Conservation (phyloP, 768 basidiomycete species). For the Strobilomyces confusus region DNA sequence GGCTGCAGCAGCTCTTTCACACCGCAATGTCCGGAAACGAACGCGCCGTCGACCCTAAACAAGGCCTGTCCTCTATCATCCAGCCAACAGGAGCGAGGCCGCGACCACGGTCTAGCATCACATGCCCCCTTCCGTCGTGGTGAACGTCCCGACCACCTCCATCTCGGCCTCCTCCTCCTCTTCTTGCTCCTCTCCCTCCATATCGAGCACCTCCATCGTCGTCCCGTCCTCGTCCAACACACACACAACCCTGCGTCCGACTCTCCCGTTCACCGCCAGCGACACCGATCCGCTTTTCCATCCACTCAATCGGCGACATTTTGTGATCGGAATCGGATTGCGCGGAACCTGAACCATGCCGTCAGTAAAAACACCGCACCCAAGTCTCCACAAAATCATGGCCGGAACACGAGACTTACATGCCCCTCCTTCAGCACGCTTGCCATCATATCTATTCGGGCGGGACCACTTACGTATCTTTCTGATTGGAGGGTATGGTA, state of each 20-base stretch:
- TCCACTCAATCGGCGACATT: slow-evolving; percentile 51
- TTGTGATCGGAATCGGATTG: slow-evolving; percentile 49
- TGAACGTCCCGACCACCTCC: slow-evolving; percentile 24
- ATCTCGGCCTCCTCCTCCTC: slow-evolving; percentile 33
- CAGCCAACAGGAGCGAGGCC: slow-evolving; percentile 27
- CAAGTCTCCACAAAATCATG: slow-evolving; percentile 29
- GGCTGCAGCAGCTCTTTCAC: slow-evolving; percentile 29
- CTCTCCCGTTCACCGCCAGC: slow-evolving; percentile 71
- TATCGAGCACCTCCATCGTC: slow-evolving; percentile 68
- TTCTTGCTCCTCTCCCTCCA: slow-evolving; percentile 61
- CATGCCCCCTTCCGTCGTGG: slow-evolving; percentile 13
- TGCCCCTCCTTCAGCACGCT: slow-evolving; percentile 55
- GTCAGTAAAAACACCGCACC: slow-evolving; percentile 30
- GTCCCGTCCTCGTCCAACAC: slow-evolving; percentile 62
- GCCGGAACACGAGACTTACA: slow-evolving; percentile 45
- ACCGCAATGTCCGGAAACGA: slow-evolving; percentile 40
- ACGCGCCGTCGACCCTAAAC: slow-evolving; percentile 29
- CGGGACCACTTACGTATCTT: slow-evolving; percentile 48
- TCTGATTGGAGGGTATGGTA: slow-evolving; percentile 51
- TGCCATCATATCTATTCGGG: slow-evolving; percentile 65
- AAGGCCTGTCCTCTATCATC: slow-evolving; percentile 29
- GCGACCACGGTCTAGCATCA: slow-evolving; percentile 19
- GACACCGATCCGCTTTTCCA: slow-evolving; percentile 50
- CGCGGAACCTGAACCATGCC: slow-evolving; percentile 44
- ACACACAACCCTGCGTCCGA: slow-evolving; percentile 71